phyloP scores from a whole-genome alignment of 2,329 filamentous ascomycete genomes.

The Venturia asperata region DNA sequence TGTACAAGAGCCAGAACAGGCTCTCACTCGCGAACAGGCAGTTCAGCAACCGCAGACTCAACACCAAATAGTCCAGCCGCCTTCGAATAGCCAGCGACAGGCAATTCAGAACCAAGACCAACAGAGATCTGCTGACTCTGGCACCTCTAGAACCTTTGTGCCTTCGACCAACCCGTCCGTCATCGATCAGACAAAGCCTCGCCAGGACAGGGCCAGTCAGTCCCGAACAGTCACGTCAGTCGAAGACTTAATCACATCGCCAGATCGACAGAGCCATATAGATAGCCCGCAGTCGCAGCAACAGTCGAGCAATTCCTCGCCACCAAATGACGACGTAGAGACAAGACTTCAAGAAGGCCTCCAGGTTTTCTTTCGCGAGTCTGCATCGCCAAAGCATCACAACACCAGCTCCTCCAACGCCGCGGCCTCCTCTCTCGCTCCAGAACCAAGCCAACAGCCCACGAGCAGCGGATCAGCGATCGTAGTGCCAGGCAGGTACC shows the following conservation, averaged over 20 bases:
- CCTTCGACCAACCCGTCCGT: neutral
- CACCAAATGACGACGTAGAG: neutral
- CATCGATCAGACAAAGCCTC: neutral
- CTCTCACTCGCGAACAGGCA: neutral
- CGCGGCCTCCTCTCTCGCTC: neutral
- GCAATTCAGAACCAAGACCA: neutral
- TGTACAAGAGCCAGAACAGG: neutral
- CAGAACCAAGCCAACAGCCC: neutral
- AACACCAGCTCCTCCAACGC: neutral
- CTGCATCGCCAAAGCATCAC: neutral
- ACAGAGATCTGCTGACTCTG: neutral
- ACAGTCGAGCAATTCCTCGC: neutral
- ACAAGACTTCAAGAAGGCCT: neutral
- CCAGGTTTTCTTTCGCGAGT: neutral
- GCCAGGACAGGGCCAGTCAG: neutral
- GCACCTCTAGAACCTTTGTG: neutral
- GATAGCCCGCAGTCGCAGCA: neutral
- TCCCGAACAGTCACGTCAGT: neutral
- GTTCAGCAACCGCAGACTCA: neutral
- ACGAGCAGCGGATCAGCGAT: neutral
- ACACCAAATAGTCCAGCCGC: neutral
- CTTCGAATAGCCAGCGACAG: neutral
- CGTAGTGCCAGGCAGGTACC: neutral
- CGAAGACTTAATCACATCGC: neutral
- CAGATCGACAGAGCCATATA: neutral